Percentiles rank a stretch among this genome's conserved stretches.
Conservation (phyloP, 768 basidiomycete species). For the Amyloporia xantha region DNA sequence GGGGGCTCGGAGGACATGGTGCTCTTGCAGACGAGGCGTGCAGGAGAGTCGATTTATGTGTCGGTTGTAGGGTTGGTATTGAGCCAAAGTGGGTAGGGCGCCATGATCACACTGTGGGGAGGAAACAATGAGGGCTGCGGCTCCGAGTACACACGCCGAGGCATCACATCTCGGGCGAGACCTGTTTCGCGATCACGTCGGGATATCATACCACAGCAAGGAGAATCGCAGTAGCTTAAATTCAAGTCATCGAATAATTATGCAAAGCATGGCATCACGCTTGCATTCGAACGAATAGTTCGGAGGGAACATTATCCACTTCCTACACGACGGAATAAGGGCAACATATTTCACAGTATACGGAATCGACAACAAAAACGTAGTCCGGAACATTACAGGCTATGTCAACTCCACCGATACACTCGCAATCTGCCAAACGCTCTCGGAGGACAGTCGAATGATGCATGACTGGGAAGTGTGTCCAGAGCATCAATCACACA, state of each 20-base stretch:
- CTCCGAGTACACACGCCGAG: neutral
- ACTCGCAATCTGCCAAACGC: neutral
- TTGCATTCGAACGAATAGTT: too few species aligned
- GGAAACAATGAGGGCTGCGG: neutral
- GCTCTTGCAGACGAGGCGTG: neutral
- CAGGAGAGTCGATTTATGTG: neutral
- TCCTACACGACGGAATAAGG: neutral
- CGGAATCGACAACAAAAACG: neutral
- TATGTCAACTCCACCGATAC: neutral
- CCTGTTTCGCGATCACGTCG: neutral
- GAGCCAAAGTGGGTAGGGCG: neutral
- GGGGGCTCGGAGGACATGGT: constrained; percentile 21
- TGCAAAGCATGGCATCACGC: too few species aligned
- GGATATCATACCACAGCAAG: too few species aligned
- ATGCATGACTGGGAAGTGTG: neutral
- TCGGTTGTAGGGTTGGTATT: neutral
- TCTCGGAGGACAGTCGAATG: neutral
- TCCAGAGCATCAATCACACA: neutral
- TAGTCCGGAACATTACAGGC: neutral
- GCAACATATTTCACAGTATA: neutral
- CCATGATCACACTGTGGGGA: neutral
- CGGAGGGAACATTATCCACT: neutral
- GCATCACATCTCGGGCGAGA: neutral
- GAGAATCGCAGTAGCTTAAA: too few species aligned
- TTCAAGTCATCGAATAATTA: too few species aligned